Evolutionary conservation across 306 rosid species (phyloP).

Genomic region (Cucurbita argyrosperma): DNA sequence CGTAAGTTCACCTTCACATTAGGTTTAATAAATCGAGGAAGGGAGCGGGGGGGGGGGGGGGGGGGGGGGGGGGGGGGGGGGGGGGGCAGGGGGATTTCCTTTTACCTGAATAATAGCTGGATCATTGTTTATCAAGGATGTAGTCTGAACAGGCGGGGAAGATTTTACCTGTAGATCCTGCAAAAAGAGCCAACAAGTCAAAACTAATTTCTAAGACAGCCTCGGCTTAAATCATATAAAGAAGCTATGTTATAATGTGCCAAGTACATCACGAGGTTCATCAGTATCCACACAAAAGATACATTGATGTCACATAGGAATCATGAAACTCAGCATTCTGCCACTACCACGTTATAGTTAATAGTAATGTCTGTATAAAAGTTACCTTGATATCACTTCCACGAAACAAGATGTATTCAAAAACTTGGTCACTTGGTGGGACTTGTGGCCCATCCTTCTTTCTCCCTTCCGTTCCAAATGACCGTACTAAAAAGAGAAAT

Average conservation of each 20-base stretch:
- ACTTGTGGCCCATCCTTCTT: conserved; percentile 85
- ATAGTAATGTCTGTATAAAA: not conserved
- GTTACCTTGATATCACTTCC: conserved; percentile 75
- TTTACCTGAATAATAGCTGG: conserved; percentile 82
- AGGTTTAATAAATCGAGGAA: not conserved
- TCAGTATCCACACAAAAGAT: not conserved
- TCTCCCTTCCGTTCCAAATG: conserved; percentile 96
- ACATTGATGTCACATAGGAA: not conserved
- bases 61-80: not conserved
- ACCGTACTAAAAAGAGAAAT: conserved; percentile 53
- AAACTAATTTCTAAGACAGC: not conserved
- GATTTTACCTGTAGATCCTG: conserved; percentile 93
- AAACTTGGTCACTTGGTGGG: conserved; percentile 72
- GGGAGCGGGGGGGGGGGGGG: not conserved
- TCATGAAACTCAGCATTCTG: not conserved
- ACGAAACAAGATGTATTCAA: conserved; percentile 80
- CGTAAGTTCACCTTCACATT: conserved; percentile 6
- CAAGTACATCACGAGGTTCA: not conserved
- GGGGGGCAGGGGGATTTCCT: not conserved
- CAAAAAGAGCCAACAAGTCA: conserved; percentile 4
- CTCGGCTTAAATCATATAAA: not conserved
- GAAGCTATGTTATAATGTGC: not conserved
- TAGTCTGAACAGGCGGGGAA: conserved; percentile 63
- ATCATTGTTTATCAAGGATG: conserved; percentile 52
- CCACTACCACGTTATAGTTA: not conserved